Evolutionary conservation across 2,329 filamentous ascomycete species (phyloP), one percentile per base, ranked within the genome.

Genomic region (Tolypocladium endophyticum): DNA sequence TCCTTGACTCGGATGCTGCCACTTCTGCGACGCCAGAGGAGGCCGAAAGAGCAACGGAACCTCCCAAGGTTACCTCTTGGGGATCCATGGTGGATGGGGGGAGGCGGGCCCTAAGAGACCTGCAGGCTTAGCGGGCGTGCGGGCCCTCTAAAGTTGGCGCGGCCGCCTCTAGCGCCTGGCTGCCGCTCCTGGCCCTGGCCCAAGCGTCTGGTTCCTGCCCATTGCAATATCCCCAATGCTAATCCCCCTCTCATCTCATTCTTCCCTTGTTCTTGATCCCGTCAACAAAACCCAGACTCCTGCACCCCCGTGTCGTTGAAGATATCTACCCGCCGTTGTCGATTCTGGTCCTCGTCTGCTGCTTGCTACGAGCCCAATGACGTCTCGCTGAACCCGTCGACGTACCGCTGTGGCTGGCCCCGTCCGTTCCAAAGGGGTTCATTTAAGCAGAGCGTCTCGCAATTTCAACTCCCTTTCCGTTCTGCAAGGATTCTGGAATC

Each of bases 171-270:
- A 60, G 58, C 55, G n/a, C 12, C 12, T 60, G 33, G 55, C 58
- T 60, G 55, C 58, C 58, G 58, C 55, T 50, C 41, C 53, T 55
- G 50, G 50, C n/a, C n/a, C 39, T 59, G 58, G 58, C 59, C 58
- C 53, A 55, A 60, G 57, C 58, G 55, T 16, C 53, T 36, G n/a
- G 35, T 35, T 38, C 33, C 54, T 53, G 50, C 28, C 50, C 50
- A n/a, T 28, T 52, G 36, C 36, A 41, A 41, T 56, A 25, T 56
- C 35, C 18, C 50, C 50, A 35, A 14, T 23, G 16, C 50, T 30
- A 35, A 53, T 35, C 28, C 50, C 45, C 30, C 30, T 54, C 50
- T 35, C 30, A 53, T 35, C 25, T 56, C 39, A 4, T n/a, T n/a
- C n/a, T n/a, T n/a, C n/a, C 54, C 54, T 56, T 18, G 35, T 20